Evolutionary conservation across 2,329 filamentous ascomycete genomes (phyloP).

Genomic region (Periconia sp.): DNA sequence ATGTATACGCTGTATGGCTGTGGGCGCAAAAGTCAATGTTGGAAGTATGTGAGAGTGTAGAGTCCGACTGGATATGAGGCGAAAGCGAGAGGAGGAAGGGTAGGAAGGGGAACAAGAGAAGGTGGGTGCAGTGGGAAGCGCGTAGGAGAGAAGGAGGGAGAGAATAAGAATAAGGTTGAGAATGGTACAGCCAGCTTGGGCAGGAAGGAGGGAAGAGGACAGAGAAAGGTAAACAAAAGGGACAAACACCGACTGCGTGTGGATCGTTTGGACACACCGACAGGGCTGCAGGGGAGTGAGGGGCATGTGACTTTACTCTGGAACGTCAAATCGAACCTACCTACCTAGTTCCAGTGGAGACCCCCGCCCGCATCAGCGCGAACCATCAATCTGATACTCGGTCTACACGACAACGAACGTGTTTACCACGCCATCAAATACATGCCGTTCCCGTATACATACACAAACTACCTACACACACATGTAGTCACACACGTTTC

Average conservation of each 20-base stretch:
- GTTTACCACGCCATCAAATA: too few relatives aligned
- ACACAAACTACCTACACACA: too few relatives aligned
- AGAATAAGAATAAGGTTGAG: neutral
- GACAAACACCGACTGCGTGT: neutral
- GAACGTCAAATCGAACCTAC: too few relatives aligned
- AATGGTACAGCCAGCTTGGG: neutral
- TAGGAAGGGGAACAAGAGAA: neutral
- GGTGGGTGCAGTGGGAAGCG: neutral
- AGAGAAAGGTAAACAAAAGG: neutral
- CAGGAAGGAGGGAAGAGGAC: neutral
- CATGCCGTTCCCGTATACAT: too few relatives aligned
- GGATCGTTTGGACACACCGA: too few relatives aligned
- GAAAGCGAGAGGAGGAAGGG: neutral
- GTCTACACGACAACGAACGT: too few relatives aligned
- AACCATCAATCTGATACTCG: too few relatives aligned
- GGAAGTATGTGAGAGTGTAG: neutral
- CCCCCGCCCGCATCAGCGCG: too few relatives aligned
- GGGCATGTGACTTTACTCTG: too few relatives aligned
- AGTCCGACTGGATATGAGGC: neutral
- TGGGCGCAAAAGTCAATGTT: neutral
- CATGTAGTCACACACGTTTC: too few relatives aligned
- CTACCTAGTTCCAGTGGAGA: too few relatives aligned
- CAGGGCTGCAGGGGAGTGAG: too few relatives aligned
- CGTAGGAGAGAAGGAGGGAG: neutral
- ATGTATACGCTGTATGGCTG: constrained; percentile 6